A percentile compares a stretch with the other conserved stretches of the same genome.
phyloP scores from a whole-genome alignment of 2,329 filamentous ascomycete genomes.

The Hysterium pulicare region DNA sequence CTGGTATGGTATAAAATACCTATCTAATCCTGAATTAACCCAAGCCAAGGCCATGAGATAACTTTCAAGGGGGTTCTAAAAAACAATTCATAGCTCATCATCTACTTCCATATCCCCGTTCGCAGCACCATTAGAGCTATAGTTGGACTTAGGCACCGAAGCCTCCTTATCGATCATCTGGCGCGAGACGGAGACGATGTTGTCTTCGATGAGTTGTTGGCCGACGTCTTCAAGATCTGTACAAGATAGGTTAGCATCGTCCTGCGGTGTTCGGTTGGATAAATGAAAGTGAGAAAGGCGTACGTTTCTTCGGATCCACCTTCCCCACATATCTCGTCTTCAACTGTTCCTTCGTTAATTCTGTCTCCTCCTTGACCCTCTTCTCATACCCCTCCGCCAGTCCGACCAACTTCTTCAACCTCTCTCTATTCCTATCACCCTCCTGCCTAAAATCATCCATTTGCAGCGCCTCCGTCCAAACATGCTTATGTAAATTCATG shows the following conservation, averaged over 20 bases:
- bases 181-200: slow-evolving; percentile 95
- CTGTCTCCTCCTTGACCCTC: slow-evolving; percentile 97
- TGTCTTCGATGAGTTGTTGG: slow-evolving; percentile 96
- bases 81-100: slow-evolving; percentile 15
- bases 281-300: slow-evolving; percentile 20
- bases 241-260: slow-evolving; percentile 17
- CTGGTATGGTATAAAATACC: too few relatives aligned
- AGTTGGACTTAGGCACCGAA: slow-evolving; percentile 64
- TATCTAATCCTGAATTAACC: too few relatives aligned
- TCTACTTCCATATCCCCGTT: slow-evolving; percentile 35
- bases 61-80: too few relatives aligned
- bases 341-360: slow-evolving; percentile 92
- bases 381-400: slow-evolving; percentile 97
- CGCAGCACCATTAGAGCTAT: slow-evolving; percentile 24
- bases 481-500: slow-evolving; percentile 99
- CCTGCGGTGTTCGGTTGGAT: neutral
- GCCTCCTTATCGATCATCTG: slow-evolving; percentile 99
- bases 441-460: slow-evolving; percentile 95
- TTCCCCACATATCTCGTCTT: slow-evolving; percentile 99
- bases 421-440: slow-evolving; percentile 79
- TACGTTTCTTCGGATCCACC: slow-evolving; percentile 96
- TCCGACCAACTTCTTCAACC: slow-evolving; percentile 78
- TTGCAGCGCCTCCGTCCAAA: slow-evolving; percentile 95
- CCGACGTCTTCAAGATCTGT: slow-evolving; percentile 88
- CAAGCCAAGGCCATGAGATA: too few relatives aligned